Conservation (phyloP, 306 rosid genomes). For the Casuarina equisetifolia region DNA sequence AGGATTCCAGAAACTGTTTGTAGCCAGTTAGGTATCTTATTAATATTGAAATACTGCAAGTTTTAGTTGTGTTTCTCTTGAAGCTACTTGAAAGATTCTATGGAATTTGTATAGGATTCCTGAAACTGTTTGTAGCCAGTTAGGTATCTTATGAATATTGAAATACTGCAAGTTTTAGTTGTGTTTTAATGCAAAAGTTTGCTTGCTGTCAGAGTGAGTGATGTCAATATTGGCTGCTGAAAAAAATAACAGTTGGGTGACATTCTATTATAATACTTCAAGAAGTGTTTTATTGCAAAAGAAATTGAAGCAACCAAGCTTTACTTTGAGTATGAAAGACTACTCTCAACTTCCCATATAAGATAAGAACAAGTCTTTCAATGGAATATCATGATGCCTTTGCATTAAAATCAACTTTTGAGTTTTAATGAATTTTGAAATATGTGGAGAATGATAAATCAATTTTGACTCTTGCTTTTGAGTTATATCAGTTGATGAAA, state of each 20-base stretch:
- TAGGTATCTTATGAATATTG: background rate
- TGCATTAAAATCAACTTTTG: background rate
- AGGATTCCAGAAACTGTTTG: slow-evolving; percentile 4
- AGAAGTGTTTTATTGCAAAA: no score
- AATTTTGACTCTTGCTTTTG: background rate
- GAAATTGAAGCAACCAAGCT: no score
- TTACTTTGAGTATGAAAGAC: background rate
- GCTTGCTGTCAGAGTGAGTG: background rate
- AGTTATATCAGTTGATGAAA: background rate
- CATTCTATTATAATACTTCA: no score
- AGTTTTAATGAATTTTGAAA: background rate
- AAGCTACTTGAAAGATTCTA: slow-evolving; percentile 8
- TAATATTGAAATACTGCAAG: background rate
- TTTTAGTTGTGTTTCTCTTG: slow-evolving; percentile 14
- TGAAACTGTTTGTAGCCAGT: slow-evolving; percentile 6
- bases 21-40: background rate
- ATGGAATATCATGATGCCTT: background rate
- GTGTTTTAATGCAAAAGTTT: background rate
- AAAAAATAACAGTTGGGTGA: background rate
- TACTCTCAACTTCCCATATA: background rate
- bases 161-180: background rate
- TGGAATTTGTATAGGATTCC: slow-evolving; percentile 12
- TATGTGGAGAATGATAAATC: background rate
- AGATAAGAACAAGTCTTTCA: background rate
- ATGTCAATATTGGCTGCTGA: background rate